Evolutionary conservation across 495 filamentous ascomycete species (phyloP).

Genomic region (Astrocystis sublimbata): DNA sequence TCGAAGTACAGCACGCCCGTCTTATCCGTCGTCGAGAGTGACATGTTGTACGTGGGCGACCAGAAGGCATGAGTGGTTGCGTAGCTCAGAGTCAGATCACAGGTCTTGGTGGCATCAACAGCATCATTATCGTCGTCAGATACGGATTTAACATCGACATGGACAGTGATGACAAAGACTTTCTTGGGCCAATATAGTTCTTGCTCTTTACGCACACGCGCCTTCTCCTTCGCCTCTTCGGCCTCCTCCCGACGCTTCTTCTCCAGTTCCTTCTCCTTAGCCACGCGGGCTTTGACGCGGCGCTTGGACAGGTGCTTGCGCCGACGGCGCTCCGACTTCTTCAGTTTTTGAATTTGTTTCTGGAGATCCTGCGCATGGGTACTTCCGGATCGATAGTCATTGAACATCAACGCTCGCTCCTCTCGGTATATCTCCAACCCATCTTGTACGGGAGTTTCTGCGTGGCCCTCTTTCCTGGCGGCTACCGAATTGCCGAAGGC

Average conservation of each 20-base stretch:
- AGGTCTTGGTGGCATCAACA: conserved; percentile 30
- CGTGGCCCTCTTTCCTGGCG: conserved; percentile 28
- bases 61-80: conserved; percentile 63
- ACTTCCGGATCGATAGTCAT: conserved; percentile 38
- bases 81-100: conserved; percentile 61
- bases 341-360: conserved; percentile 40
- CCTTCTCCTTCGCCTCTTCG: conserved; percentile 50
- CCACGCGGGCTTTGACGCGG: conserved; percentile 15
- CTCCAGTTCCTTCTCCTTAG: conserved; percentile 32
- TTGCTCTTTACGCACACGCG: conserved; percentile 53
- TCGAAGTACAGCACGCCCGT: conserved; percentile 61
- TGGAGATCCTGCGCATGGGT: conserved; percentile 33
- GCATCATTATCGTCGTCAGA: conserved; percentile 26
- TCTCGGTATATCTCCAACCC: conserved; percentile 47
- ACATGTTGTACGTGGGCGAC: conserved; percentile 67
- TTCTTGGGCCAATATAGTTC: conserved; percentile 58
- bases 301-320: background rate
- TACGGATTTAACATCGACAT: conserved; percentile 48
- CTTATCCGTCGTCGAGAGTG: conserved; percentile 56
- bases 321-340: conserved; percentile 35
- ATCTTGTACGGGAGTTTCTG: conserved; percentile 28
- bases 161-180: conserved; percentile 59
- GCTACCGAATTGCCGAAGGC: conserved; percentile 36
- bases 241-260: conserved; percentile 44
- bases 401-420: conserved; percentile 51